Evolutionary conservation across 768 basidiomycete species (phyloP).

Genomic region (Tulasnella sp.): DNA sequence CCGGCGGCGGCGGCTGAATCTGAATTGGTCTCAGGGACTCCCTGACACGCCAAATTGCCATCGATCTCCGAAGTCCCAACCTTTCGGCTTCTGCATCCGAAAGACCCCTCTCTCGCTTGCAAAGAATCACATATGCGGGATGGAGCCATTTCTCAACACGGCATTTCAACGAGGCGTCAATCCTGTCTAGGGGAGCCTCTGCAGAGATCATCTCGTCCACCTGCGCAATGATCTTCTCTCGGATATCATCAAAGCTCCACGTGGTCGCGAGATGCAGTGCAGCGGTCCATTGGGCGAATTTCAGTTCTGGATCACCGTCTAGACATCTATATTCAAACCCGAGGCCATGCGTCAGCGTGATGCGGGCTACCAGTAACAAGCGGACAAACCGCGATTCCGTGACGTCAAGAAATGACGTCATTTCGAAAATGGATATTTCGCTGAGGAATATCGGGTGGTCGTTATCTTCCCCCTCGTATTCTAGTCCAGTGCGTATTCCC

Average conservation of each 20-base stretch:
- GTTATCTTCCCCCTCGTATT: neutral
- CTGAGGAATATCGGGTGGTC: neutral
- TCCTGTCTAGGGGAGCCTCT: neutral
- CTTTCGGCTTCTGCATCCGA: neutral
- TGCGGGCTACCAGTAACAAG: neutral
- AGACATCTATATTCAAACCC: too few species aligned
- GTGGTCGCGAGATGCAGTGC: slow-evolving; percentile 13
- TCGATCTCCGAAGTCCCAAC: neutral
- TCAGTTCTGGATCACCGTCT: neutral
- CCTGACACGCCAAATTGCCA: slow-evolving; percentile 16
- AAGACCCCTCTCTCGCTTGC: neutral
- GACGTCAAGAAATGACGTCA: neutral
- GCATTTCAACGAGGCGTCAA: slow-evolving; percentile 7
- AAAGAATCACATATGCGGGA: slow-evolving; percentile 17
- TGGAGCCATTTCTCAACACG: slow-evolving; percentile 28
- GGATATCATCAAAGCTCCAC: slow-evolving; percentile 10
- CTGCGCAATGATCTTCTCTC: neutral
- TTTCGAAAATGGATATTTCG: neutral
- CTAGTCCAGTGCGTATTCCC: neutral
- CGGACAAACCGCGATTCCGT: neutral
- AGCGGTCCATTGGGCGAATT: neutral
- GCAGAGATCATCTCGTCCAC: neutral
- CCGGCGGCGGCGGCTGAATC: too few species aligned
- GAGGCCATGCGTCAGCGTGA: neutral
- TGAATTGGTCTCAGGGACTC: neutral